phyloP scores from a whole-genome alignment of 495 filamentous ascomycete species.

The Daldinia childiae region DNA sequence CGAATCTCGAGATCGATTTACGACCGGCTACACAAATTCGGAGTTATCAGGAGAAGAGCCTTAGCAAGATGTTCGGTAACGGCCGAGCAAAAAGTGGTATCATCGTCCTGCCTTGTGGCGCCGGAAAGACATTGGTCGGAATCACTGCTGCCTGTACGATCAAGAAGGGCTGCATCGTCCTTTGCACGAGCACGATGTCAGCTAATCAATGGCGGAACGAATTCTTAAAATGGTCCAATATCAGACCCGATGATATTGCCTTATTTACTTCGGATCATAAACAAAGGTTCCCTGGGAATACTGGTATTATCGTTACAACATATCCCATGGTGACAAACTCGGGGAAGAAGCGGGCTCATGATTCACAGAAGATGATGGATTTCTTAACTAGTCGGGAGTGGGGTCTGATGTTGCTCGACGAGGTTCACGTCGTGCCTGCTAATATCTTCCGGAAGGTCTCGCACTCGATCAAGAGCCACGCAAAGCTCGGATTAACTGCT shows the following conservation, averaged over 20 bases:
- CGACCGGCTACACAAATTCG: slow-evolving; percentile 85
- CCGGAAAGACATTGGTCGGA: slow-evolving; percentile 95
- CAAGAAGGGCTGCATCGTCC: slow-evolving; percentile 92
- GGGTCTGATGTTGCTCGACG: slow-evolving; percentile 97
- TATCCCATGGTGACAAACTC: slow-evolving; percentile 98
- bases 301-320: slow-evolving; percentile 95
- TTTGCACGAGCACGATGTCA: slow-evolving; percentile 97
- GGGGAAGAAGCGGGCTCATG: slow-evolving; percentile 78
- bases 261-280: slow-evolving; percentile 97
- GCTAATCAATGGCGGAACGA: slow-evolving; percentile 97
- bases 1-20: slow-evolving; percentile 91
- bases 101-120: slow-evolving; percentile 96
- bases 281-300: slow-evolving; percentile 84
- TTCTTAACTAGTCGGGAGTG: slow-evolving; percentile 92
- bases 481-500: slow-evolving; percentile 95
- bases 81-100: slow-evolving; percentile 96
- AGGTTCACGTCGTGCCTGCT: slow-evolving; percentile 97
- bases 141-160: slow-evolving; percentile 98
- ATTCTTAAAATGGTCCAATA: slow-evolving; percentile 98
- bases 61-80: slow-evolving; percentile 99
- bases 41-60: slow-evolving; percentile 93
- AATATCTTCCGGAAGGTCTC: slow-evolving; percentile 95
- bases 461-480: slow-evolving; percentile 88
- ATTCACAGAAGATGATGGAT: slow-evolving; percentile 97
- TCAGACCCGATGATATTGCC: slow-evolving; percentile 90